Percentiles rank a stretch among this genome's conserved stretches.
Conservation (phyloP, 129 eudicot species). For the Pulicaria dysenterica region DNA sequence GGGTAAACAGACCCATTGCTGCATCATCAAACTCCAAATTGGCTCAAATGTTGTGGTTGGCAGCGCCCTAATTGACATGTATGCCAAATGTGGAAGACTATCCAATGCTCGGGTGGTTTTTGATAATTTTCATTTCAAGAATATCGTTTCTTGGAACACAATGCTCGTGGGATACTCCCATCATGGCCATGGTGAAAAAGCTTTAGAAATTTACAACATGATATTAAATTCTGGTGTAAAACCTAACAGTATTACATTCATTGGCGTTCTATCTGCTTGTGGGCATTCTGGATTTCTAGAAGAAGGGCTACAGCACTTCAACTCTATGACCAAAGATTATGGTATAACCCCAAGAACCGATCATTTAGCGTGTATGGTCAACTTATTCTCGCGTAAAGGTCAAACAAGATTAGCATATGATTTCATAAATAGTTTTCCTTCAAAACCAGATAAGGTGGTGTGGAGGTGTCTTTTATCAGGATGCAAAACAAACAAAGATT, state of each 20-base stretch:
- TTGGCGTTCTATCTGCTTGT: constrained; percentile 81
- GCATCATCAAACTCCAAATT: constrained; percentile 47
- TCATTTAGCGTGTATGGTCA: constrained; percentile 78
- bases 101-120: constrained; percentile 54
- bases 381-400: constrained; percentile 66
- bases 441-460: constrained; percentile 60
- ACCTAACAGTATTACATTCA: constrained; percentile 66
- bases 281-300: constrained; percentile 64
- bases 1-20: constrained; percentile 77
- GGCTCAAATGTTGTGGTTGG: constrained; percentile 66
- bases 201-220: constrained; percentile 50
- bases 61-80: constrained; percentile 71
- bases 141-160: constrained; percentile 73
- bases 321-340: constrained; percentile 47
- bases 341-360: constrained; percentile 57
- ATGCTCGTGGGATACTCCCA: constrained; percentile 79
- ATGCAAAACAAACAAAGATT: constrained; percentile 53
- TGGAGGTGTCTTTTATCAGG: constrained; percentile 84
- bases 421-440: constrained; percentile 42
- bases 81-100: constrained; percentile 74
- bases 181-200: constrained; percentile 61
- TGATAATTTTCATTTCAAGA: constrained; percentile 53
- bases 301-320: constrained; percentile 52
- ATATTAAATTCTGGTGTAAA: constrained; percentile 46
- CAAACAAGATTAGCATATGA: constrained; percentile 54